Percentiles rank a stretch among this genome's conserved stretches.
Conservation (phyloP, 768 basidiomycete species). For the Sarcodon aspratus region DNA sequence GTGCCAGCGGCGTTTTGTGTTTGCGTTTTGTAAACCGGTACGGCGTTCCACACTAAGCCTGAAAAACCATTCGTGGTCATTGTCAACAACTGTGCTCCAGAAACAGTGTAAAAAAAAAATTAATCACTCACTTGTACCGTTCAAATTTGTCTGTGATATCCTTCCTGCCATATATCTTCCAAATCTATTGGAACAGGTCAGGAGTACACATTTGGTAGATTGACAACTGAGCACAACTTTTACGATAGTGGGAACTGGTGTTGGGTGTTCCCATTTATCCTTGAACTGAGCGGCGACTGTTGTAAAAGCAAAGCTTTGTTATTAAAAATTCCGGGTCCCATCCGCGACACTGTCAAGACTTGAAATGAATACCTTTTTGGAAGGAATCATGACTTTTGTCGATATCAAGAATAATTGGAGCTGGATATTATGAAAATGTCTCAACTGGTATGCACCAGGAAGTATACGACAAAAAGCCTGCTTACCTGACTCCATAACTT, state of each 20-base stretch:
- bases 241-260: conserved; percentile 5
- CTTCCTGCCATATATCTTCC: conserved; percentile 10
- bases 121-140: conserved; percentile 9
- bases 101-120: too few species aligned
- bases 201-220: not conserved
- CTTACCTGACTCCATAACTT: conserved; percentile 6
- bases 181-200: conserved; percentile 6
- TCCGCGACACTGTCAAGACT: too few species aligned
- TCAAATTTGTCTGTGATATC: conserved; percentile 7
- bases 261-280: conserved; percentile 11
- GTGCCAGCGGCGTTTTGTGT: conserved; percentile 16
- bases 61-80: not conserved
- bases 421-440: not conserved
- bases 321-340: too few species aligned
- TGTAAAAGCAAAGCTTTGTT: not conserved
- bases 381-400: conserved; percentile 3
- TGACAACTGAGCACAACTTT: conserved; percentile 3
- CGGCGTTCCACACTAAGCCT: conserved; percentile 9
- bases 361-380: conserved; percentile 2
- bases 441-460: conserved; percentile 1
- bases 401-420: conserved; percentile 5
- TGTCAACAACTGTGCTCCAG: not conserved
- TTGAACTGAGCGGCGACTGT: conserved; percentile 11
- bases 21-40: conserved; percentile 2
- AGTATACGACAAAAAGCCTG: not conserved